Evolutionary conservation across 768 basidiomycete species (phyloP), one percentile per base, ranked within the genome.

Genomic region (Suillus alpinus): DNA sequence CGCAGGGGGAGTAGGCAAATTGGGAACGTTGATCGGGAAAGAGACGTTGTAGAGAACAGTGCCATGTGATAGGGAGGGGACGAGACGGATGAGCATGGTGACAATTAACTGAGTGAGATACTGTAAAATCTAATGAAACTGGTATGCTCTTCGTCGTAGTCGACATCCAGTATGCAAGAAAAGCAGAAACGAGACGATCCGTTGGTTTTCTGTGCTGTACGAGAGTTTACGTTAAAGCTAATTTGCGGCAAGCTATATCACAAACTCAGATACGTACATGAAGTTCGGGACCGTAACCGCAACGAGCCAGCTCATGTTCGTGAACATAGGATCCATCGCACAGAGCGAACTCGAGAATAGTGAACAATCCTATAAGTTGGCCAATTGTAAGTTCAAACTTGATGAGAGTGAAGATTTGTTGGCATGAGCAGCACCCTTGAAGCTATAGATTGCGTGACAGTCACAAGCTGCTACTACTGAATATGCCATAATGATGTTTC

Each of bases 21-120:
- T 67, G 10, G 77, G 75, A 14, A 82, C 75, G 56, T 76, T 72
- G 34, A 60, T 64, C 16, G 80, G 75, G 65, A 89, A 87, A 37
- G 80, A 67, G 47, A 89, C 69, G 3, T 78, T 80, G 71, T 88
- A 87, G 65, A 86, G 77, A 62, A 91, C 81, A 44, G 81, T 79
- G 13, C 86, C 80, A 44, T 81, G 75, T 4, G 78, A 74, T 2
- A 75, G 65, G 4, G 77, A 73, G 26, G 79, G 77, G 34, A 77
- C 56, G 61, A 89, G 82, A 69, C 80, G 80, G 68, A 89, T 81
- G 66, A 84, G 74, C 88, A 89, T 89, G 63, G 60, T 64, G 63
- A 37, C 10, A 36, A 72, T 75, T 73, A 75, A 58, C 56, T 67
- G 46, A 34, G 52, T 46, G 56, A 16, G 31, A 43, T 75, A 75